phyloP scores from a whole-genome alignment of 441 rosid genomes.

The Croton laevigatus region DNA sequence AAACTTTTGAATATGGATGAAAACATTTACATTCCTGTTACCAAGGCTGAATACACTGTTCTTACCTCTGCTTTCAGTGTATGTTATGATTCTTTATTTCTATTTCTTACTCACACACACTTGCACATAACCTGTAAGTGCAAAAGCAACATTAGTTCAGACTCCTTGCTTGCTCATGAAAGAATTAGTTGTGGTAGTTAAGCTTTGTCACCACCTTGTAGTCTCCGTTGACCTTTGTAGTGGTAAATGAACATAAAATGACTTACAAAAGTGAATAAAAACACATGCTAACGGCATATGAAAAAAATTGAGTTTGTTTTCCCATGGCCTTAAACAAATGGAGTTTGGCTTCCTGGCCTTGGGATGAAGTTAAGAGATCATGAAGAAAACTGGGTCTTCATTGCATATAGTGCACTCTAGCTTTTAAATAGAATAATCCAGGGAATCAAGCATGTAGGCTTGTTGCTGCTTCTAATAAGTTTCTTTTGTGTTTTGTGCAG shows the following conservation, averaged over 20 bases:
- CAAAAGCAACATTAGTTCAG: background rate
- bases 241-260: background rate
- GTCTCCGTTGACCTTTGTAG: background rate
- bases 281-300: background rate
- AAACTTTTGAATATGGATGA: slow-evolving; percentile 72
- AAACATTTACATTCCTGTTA: slow-evolving; percentile 75
- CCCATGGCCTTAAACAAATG: background rate
- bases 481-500: slow-evolving; percentile 38
- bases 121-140: background rate
- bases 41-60: slow-evolving; percentile 78
- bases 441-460: background rate
- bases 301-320: background rate
- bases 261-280: background rate
- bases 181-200: background rate
- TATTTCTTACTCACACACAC: no score
- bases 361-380: background rate
- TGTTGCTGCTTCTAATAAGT: background rate
- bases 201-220: background rate
- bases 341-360: background rate
- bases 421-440: no score
- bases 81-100: slow-evolving; percentile 21
- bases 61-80: slow-evolving; percentile 77
- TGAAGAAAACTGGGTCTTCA: background rate
- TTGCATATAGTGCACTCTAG: background rate
- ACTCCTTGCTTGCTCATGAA: background rate